phyloP scores from a whole-genome alignment of 345 rosid genomes.

The Linum lewisii region DNA sequence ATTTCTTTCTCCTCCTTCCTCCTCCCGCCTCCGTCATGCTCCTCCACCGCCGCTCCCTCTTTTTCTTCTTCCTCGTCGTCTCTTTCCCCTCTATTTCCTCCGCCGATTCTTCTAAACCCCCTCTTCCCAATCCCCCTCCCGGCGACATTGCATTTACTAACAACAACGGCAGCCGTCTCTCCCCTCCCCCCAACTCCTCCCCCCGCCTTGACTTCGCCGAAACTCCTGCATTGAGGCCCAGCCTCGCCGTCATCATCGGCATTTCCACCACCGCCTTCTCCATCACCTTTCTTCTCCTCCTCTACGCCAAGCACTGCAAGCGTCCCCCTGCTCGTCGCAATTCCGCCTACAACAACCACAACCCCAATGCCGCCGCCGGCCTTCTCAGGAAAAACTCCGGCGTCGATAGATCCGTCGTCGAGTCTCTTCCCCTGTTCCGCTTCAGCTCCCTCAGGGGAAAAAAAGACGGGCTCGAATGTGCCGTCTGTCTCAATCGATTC shows the following conservation, averaged over 20 bases:
- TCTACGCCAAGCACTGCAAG: conserved; percentile 76
- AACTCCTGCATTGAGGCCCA: conserved; percentile 43
- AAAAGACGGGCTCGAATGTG: conserved; percentile 77
- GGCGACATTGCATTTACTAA: not conserved
- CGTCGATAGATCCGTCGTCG: conserved; percentile 58
- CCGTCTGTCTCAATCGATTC: conserved; percentile 64
- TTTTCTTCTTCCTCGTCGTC: not conserved
- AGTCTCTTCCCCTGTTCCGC: conserved; percentile 73
- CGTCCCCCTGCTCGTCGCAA: not conserved
- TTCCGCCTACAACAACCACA: conserved; percentile 6
- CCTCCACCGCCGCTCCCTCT: not conserved
- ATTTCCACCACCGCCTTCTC: conserved; percentile 62
- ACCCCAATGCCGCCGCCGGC: conserved; percentile 8
- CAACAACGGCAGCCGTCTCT: not conserved
- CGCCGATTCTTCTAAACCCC: conserved; percentile 8
- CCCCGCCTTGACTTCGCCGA: conserved; percentile 12
- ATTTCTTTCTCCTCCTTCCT: not conserved
- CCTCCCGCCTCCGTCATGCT: not conserved
- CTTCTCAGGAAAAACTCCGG: conserved; percentile 55
- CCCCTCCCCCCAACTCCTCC: conserved; percentile 8
- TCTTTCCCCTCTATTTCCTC: not conserved
- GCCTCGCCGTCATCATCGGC: conserved; percentile 47
- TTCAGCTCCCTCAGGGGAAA: conserved; percentile 63
- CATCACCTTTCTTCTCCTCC: conserved; percentile 62
- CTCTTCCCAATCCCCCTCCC: conserved; percentile 3